Conservation (phyloP, 345 rosid genomes). For the Excoecaria cochinchinensis region DNA sequence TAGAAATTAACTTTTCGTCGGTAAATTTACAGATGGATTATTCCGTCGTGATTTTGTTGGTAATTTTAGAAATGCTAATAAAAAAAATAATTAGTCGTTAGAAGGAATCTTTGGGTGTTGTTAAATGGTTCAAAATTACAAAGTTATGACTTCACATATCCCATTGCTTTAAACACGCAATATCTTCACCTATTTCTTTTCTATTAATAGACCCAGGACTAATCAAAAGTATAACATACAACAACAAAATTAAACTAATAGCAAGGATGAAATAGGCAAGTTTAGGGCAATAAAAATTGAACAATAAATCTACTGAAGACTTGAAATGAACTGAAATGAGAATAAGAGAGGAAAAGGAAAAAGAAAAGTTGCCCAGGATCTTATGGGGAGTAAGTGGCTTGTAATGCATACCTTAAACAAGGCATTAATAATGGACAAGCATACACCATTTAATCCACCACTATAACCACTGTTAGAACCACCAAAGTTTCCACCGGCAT, state of each 20-base stretch:
- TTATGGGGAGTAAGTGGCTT: background rate
- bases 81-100: no score
- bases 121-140: background rate
- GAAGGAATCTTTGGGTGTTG: no score
- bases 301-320: background rate
- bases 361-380: background rate
- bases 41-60: no score
- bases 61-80: no score
- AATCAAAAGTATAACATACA: background rate
- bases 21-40: no score
- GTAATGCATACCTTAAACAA: constrained; percentile 74
- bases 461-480: constrained; percentile 94
- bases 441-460: constrained; percentile 98
- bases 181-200: background rate
- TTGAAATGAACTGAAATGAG: background rate
- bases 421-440: constrained; percentile 96
- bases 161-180: background rate
- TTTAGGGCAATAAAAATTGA: background rate
- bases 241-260: background rate
- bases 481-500: constrained; percentile 98
- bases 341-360: background rate
- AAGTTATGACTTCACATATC: background rate
- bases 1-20: no score
- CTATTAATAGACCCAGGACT: background rate
- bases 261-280: background rate